Conservation (phyloP, 1,284 basidiomycete species). For the Ustanciosporium gigantosporum region DNA sequence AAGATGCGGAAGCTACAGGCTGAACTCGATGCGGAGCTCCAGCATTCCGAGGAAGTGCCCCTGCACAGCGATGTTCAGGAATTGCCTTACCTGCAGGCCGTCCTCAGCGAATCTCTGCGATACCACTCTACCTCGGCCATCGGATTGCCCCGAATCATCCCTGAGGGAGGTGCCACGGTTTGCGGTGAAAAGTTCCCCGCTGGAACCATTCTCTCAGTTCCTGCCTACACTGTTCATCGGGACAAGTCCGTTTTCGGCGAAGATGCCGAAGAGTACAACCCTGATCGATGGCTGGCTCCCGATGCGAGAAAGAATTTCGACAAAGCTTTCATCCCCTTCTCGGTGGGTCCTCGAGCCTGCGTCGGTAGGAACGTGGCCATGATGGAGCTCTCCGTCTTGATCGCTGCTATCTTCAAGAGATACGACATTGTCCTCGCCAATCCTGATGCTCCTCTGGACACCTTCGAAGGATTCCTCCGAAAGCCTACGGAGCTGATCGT, state of each 20-base stretch:
- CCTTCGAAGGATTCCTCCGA: slow-evolving; percentile 50
- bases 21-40: slow-evolving; percentile 72
- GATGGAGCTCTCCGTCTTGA: slow-evolving; percentile 45
- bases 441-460: slow-evolving; percentile 38
- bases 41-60: slow-evolving; percentile 48
- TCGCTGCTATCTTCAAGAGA: slow-evolving; percentile 43
- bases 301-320: slow-evolving; percentile 41
- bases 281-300: slow-evolving; percentile 77
- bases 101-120: slow-evolving; percentile 80
- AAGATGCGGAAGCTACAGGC: slow-evolving; percentile 74
- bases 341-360: slow-evolving; percentile 50
- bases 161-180: slow-evolving; percentile 38
- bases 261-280: slow-evolving; percentile 73
- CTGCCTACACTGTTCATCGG: slow-evolving; percentile 74
- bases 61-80: slow-evolving; percentile 42
- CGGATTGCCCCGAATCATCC: slow-evolving; percentile 66
- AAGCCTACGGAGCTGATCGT: slow-evolving; percentile 42
- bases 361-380: slow-evolving; percentile 53
- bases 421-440: slow-evolving; percentile 51
- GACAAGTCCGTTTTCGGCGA: slow-evolving; percentile 73
- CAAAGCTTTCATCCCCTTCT: slow-evolving; percentile 53
- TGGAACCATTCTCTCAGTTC: slow-evolving; percentile 64
- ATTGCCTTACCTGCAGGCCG: slow-evolving; percentile 69
- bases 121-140: slow-evolving; percentile 75
- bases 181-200: slow-evolving; percentile 67